Percentiles rank a stretch among this genome's conserved stretches.
phyloP scores from a whole-genome alignment of 306 rosid species.

The Sicyos edulis region DNA sequence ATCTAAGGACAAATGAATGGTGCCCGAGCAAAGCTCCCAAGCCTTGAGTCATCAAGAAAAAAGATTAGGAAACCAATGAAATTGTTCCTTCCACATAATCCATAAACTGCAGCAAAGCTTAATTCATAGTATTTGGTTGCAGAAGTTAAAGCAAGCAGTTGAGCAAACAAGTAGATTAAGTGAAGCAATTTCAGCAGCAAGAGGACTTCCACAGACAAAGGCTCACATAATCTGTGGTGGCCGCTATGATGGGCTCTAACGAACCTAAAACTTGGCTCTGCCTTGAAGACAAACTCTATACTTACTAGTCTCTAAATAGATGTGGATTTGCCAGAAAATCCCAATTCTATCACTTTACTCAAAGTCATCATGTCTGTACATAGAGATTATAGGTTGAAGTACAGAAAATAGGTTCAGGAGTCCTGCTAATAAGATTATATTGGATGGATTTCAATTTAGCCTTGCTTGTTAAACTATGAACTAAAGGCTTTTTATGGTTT shows the following conservation, averaged over 20 bases:
- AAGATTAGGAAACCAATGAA: not conserved
- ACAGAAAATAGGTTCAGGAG: not conserved
- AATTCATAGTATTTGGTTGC: constrained; percentile 21
- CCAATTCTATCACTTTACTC: not conserved
- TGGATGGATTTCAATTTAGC: not conserved
- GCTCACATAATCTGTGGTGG: constrained; percentile 69
- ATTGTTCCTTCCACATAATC: not conserved
- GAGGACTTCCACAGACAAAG: constrained; percentile 48
- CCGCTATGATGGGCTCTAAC: constrained; percentile 40
- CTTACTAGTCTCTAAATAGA: no score
- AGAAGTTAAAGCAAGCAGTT: constrained; percentile 56
- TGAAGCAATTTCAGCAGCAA: constrained; percentile 53
- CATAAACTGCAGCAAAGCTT: constrained; percentile 20
- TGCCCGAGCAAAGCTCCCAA: no score
- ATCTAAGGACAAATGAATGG: no score
- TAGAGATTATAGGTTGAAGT: not conserved
- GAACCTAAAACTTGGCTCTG: not conserved
- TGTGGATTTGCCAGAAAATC: no score
- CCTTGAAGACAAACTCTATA: no score
- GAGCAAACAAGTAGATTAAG: constrained; percentile 55
- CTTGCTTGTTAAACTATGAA: not conserved
- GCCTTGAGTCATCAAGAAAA: no score
- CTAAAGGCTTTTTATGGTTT: not conserved
- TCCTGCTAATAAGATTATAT: not conserved
- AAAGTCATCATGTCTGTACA: not conserved